phyloP scores from a whole-genome alignment of 1,284 basidiomycete species.

The Fomitopsis pinicola region DNA sequence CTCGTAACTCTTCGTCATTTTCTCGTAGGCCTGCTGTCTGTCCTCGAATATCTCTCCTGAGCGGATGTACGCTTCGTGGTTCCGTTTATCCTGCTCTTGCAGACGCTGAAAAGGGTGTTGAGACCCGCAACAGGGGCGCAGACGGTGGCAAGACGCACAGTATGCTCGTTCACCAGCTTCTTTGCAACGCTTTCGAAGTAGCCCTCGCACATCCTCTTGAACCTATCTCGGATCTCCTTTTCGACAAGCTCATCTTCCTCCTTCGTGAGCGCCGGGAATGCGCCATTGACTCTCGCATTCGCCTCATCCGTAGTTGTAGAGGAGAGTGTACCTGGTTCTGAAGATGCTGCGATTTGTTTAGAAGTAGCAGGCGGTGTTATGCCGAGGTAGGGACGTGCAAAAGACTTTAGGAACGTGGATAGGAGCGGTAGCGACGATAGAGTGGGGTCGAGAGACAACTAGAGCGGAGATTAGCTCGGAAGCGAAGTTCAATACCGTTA shows the following conservation, averaged over 20 bases:
- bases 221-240: slow-evolving; percentile 80
- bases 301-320: slow-evolving; percentile 36
- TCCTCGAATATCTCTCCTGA: slow-evolving; percentile 97
- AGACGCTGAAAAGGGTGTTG: slow-evolving; percentile 55
- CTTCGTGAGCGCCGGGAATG: slow-evolving; percentile 38
- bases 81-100: slow-evolving; percentile 82
- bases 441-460: slow-evolving; percentile 86
- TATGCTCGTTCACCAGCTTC: slow-evolving; percentile 88
- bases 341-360: slow-evolving; percentile 52
- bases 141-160: slow-evolving; percentile 46
- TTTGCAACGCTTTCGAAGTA: slow-evolving; percentile 93
- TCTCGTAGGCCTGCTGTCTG: slow-evolving; percentile 96
- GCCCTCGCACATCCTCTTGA: slow-evolving; percentile 88
- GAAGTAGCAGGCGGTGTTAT: slow-evolving; percentile 47
- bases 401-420: slow-evolving; percentile 81
- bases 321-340: slow-evolving; percentile 53
- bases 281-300: slow-evolving; percentile 27
- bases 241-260: slow-evolving; percentile 78
- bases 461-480: slow-evolving; percentile 8
- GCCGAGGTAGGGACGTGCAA: slow-evolving; percentile 78
- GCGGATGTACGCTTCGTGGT: slow-evolving; percentile 35
- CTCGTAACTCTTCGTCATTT: slow-evolving; percentile 95
- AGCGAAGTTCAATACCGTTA: not conserved
- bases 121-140: not conserved
- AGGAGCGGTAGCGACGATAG: slow-evolving; percentile 84